Evolutionary conservation across 2,329 filamentous ascomycete genomes (phyloP).

Genomic region (Pestalotiopsis sp.): DNA sequence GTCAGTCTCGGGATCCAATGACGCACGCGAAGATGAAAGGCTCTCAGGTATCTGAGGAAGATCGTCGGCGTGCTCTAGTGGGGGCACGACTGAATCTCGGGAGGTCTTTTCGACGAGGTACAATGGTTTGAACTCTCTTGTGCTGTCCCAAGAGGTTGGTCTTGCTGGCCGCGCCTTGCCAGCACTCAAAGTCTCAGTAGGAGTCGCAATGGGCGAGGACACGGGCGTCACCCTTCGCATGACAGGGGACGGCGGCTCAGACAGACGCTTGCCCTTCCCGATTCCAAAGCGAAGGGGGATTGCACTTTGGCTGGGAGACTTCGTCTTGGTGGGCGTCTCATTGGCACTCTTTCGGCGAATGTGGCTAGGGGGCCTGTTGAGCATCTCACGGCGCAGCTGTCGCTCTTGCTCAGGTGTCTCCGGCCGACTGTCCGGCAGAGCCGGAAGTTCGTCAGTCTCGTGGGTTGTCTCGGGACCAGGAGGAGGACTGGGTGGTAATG

Average conservation of each 20-base stretch:
- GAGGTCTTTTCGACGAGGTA: slow-evolving; percentile 74
- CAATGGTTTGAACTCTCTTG: slow-evolving; percentile 76
- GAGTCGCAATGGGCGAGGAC: slow-evolving; percentile 30
- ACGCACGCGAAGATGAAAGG: slow-evolving; percentile 23
- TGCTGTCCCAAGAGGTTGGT: slow-evolving; percentile 64
- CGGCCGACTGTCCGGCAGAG: slow-evolving; percentile 63
- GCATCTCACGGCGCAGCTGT: slow-evolving; percentile 39
- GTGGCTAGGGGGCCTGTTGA: slow-evolving; percentile 41
- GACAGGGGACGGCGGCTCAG: slow-evolving; percentile 35
- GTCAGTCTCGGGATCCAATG: slow-evolving; percentile 35
- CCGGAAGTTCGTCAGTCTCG: slow-evolving; percentile 44
- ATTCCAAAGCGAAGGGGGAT: slow-evolving; percentile 60
- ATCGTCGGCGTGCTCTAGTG: slow-evolving; percentile 21
- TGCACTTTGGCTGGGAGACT: slow-evolving; percentile 59
- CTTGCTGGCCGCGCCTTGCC: slow-evolving; percentile 46
- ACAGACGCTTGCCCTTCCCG: slow-evolving; percentile 40
- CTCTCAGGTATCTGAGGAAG: slow-evolving; percentile 17
- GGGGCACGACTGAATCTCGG: slow-evolving; percentile 31
- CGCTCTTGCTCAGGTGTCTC: slow-evolving; percentile 54
- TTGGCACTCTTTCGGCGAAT: slow-evolving; percentile 51
- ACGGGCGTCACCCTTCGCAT: slow-evolving; percentile 45
- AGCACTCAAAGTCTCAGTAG: slow-evolving; percentile 35
- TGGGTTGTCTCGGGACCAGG: slow-evolving; percentile 45
- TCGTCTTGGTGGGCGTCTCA: slow-evolving; percentile 49
- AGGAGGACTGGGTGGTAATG: slow-evolving; percentile 63